These are phyloP conservation scores for Vitis labrusca DNA, from an alignment of 164 flowering plant genomes.

Conservation along the genomic window DNA sequence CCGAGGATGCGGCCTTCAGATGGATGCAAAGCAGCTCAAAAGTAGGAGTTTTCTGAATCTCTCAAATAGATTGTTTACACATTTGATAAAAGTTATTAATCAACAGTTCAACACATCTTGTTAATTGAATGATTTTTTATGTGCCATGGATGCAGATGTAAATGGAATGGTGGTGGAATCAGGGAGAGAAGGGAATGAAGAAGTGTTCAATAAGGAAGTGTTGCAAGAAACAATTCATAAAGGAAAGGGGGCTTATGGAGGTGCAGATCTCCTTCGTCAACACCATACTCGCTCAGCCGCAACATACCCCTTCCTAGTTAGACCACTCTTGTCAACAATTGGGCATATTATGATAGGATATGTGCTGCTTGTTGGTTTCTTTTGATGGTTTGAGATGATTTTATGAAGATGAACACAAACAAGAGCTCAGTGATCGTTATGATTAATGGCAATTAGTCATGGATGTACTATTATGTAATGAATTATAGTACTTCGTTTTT, in stretches of 20 bases:
- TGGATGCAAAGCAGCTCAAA: background rate
- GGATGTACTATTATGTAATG: too few relatives aligned
- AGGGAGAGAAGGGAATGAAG: background rate
- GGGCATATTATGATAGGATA: background rate
- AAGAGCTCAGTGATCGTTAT: too few relatives aligned
- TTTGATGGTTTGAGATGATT: slow-evolving; percentile 1
- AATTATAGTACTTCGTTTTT: too few relatives aligned
- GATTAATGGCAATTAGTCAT: too few relatives aligned
- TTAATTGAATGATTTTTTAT: too few relatives aligned
- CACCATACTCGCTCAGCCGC: background rate
- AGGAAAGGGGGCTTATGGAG: slow-evolving; percentile 11
- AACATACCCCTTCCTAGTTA: background rate
- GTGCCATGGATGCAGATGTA: background rate
- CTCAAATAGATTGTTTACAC: background rate
- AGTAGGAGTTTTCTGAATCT: background rate
- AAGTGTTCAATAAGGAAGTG: too few relatives aligned
- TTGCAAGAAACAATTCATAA: background rate
- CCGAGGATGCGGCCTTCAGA: background rate
- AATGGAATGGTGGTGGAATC: background rate
- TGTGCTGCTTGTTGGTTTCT: background rate
- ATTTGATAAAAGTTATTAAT: too few relatives aligned
- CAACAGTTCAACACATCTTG: too few relatives aligned
- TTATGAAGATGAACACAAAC: background rate
- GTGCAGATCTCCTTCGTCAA: slow-evolving; percentile 7
- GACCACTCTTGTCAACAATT: background rate